A percentile compares a stretch with the other conserved stretches of the same genome.
phyloP scores from a whole-genome alignment of 2,329 filamentous ascomycete species.

The Pestalotiopsis sp. region DNA sequence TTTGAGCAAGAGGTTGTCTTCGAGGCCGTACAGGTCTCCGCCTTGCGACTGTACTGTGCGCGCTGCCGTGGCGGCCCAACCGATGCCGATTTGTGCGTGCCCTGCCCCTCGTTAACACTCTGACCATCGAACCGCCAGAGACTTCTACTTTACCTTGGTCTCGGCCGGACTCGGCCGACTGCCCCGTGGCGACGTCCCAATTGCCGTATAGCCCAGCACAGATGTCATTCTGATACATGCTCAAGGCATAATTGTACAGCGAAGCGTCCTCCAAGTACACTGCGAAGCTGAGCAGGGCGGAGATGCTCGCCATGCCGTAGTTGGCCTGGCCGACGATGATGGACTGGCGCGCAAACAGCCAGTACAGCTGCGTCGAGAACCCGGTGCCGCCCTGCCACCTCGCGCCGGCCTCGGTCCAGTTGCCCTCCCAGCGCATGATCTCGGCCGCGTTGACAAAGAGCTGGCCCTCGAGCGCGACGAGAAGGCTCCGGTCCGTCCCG shows the following conservation, averaged over 20 bases:
- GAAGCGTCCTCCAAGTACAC: constrained; percentile 43
- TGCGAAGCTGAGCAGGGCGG: constrained; percentile 39
- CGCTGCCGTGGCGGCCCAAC: constrained; percentile 37
- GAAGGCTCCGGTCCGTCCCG: constrained; percentile 36
- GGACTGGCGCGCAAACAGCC: constrained; percentile 40
- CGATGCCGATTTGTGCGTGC: constrained; percentile 33
- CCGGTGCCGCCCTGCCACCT: constrained; percentile 36
- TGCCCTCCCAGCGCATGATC: constrained; percentile 46
- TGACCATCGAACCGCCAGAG: background rate
- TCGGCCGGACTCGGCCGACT: constrained; percentile 37
- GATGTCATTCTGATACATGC: constrained; percentile 36
- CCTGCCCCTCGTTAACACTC: background rate
- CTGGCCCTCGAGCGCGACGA: constrained; percentile 41
- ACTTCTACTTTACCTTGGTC: constrained; percentile 30
- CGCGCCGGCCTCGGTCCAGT: constrained; percentile 38
- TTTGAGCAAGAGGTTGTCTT: constrained; percentile 35
- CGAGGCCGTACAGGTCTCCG: constrained; percentile 33
- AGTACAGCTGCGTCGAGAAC: constrained; percentile 42
- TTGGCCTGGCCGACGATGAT: constrained; percentile 43
- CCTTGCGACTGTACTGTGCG: constrained; percentile 38
- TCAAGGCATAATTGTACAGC: constrained; percentile 41
- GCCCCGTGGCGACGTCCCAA: constrained; percentile 34
- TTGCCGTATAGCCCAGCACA: constrained; percentile 37
- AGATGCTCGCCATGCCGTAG: constrained; percentile 43
- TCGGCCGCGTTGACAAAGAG: constrained; percentile 44